Base-by-base conservation (phyloP, 1,284 basidiomycete genomes). In the Somion occarium region DNA sequence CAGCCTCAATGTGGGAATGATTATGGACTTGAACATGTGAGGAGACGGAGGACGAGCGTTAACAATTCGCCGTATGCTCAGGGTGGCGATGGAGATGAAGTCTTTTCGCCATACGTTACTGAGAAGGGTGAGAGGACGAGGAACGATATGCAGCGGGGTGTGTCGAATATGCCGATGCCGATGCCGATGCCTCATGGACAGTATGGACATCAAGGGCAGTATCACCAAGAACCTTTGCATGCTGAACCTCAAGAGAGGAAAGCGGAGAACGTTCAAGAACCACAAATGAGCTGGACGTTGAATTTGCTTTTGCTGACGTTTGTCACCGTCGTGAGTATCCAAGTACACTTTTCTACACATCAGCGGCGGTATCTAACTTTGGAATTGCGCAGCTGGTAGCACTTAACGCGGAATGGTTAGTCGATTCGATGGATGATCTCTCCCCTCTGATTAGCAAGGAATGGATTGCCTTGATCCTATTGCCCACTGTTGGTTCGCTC, bases 401-500 rank as follows among this genome's bases (percentile, higher is more conserved):
- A 1, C 69, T 94, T 38, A 93, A 90, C 3, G 91, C 92, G n/a
- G 93, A 95, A 67, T 91, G 78, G 63, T 80, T 95, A 0, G 88
- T 95, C 7, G 79, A 80, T 56, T 90, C 88, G 7, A 92, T 95
- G 58, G 74, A 86, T 59, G 82, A 79, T n/a, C 56, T 82, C 56
- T 83, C 83, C 3, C 59, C 66, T 0, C 57, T 64, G 2, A 80
- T 92, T 61, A 78, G 74, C 65, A 80, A 83, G 58, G 88, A 92
- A 64, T 95, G 92, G 63, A 79, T 95, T 34, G 91, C 88, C 27
- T 69, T 96, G 26, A 93, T 98, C 57, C 69, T 98, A 12, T 75
- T 98, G 12, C 95, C 94, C 3, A 88, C 89, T 38, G 90, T 93
- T 45, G 89, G 90, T 42, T 94, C 93, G 58, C 85, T 89, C 11